Conservation (phyloP, 305 asterid species). For the Fraxinus platypoda region DNA sequence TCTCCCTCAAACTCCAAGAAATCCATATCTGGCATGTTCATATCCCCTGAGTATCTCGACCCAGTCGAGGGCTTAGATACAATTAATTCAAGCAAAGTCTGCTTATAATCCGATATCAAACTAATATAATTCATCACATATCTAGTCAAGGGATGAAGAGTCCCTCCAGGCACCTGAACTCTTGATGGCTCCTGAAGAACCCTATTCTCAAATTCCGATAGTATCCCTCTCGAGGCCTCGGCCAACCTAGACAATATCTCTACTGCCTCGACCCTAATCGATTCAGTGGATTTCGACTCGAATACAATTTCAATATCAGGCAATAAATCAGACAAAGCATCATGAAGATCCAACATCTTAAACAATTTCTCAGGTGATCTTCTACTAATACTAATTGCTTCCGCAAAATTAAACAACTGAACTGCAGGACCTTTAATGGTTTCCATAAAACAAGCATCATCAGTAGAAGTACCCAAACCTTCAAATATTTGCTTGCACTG, state of each 20-base stretch:
- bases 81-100: slow-evolving; percentile 30
- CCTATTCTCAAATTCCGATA: slow-evolving; percentile 45
- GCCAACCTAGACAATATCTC: slow-evolving; percentile 38
- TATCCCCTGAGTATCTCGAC: slow-evolving; percentile 26
- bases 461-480: slow-evolving; percentile 47
- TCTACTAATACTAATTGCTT: slow-evolving; percentile 60
- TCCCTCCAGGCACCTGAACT: slow-evolving; percentile 37
- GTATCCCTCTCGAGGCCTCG: slow-evolving; percentile 37
- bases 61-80: slow-evolving; percentile 34
- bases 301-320: slow-evolving; percentile 42
- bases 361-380: slow-evolving; percentile 84
- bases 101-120: slow-evolving; percentile 31
- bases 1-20: slow-evolving; percentile 27
- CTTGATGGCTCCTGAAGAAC: slow-evolving; percentile 37
- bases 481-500: slow-evolving; percentile 62
- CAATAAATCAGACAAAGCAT: slow-evolving; percentile 54
- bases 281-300: slow-evolving; percentile 31
- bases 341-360: slow-evolving; percentile 68
- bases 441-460: slow-evolving; percentile 58
- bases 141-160: slow-evolving; percentile 44
- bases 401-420: slow-evolving; percentile 72
- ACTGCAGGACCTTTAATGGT: slow-evolving; percentile 61
- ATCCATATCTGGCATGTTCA: slow-evolving; percentile 32
- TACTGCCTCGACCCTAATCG: slow-evolving; percentile 34
- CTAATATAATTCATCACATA: slow-evolving; percentile 45